phyloP scores from a whole-genome alignment of 148 eudicot genomes.

The Euryodendron excelsum region DNA sequence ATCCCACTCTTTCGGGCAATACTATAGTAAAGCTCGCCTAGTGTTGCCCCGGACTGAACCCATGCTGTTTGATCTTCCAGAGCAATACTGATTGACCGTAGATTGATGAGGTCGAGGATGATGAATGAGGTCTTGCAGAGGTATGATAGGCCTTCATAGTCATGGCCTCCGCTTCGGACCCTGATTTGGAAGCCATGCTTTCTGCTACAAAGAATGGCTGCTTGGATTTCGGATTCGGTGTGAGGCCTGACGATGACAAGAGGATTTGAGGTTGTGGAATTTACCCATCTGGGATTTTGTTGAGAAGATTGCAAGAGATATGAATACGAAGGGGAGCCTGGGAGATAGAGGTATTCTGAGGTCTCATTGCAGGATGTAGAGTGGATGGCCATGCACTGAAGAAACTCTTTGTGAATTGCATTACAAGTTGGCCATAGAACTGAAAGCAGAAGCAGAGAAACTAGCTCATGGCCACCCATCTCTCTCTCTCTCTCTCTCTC shows the following conservation, averaged over 20 bases:
- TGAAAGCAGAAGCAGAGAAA: not conserved
- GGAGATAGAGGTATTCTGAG: no score
- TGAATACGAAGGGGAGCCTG: no score
- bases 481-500: no score
- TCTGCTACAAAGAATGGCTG: constrained; percentile 22
- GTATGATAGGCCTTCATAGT: constrained; percentile 30
- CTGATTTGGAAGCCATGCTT: constrained; percentile 22
- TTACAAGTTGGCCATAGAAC: not conserved
- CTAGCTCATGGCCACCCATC: not conserved
- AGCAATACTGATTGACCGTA: constrained; percentile 18
- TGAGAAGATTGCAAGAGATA: not conserved
- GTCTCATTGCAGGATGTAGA: no score
- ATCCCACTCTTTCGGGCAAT: constrained; percentile 17
- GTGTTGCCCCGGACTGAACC: constrained; percentile 34
- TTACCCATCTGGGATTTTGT: not conserved
- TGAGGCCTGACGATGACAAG: constrained; percentile 21
- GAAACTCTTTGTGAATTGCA: not conserved
- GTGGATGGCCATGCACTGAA: not conserved
- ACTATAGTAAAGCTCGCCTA: constrained; percentile 29
- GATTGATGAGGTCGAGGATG: constrained; percentile 24
- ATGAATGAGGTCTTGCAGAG: constrained; percentile 20
- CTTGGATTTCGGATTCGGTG: constrained; percentile 15
- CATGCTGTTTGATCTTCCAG: constrained; percentile 22
- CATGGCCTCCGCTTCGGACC: no score
- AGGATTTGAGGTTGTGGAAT: constrained; percentile 16